A percentile compares a stretch with the other conserved stretches of the same genome.
Evolutionary conservation across 73 alveolate species (phyloP).

Genomic region (Paramecium primaurelia): DNA sequence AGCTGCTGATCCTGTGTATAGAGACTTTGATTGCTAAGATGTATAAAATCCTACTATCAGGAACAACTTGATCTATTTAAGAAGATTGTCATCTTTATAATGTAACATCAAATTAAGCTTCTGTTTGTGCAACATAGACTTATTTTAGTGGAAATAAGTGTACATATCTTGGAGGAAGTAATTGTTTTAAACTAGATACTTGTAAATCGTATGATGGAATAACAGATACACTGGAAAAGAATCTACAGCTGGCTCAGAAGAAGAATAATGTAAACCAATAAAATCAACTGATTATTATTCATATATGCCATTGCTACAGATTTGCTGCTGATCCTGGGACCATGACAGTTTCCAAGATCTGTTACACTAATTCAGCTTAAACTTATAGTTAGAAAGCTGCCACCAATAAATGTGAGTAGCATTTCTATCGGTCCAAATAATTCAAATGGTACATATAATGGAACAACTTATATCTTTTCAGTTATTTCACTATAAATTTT

Average conservation of each 20-base stretch:
- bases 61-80: background rate
- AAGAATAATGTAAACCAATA: background rate
- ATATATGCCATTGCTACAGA: no score
- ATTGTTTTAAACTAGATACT: background rate
- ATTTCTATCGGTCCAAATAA: no score
- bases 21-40: background rate
- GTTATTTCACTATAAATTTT: no score
- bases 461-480: no score
- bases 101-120: background rate
- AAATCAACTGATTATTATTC: background rate
- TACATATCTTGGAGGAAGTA: background rate
- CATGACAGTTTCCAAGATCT: no score
- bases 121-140: background rate
- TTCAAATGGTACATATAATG: no score
- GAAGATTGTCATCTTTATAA: no score
- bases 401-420: no score
- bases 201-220: background rate
- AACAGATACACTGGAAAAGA: background rate
- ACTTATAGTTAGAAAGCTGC: no score
- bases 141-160: background rate
- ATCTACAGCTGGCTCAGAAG: background rate
- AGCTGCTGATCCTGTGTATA: background rate
- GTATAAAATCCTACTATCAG: background rate
- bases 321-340: no score
- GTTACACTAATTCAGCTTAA: no score